Base-by-base conservation (phyloP, 2,329 filamentous ascomycete genomes). In the Chaetomium globosum region DNA sequence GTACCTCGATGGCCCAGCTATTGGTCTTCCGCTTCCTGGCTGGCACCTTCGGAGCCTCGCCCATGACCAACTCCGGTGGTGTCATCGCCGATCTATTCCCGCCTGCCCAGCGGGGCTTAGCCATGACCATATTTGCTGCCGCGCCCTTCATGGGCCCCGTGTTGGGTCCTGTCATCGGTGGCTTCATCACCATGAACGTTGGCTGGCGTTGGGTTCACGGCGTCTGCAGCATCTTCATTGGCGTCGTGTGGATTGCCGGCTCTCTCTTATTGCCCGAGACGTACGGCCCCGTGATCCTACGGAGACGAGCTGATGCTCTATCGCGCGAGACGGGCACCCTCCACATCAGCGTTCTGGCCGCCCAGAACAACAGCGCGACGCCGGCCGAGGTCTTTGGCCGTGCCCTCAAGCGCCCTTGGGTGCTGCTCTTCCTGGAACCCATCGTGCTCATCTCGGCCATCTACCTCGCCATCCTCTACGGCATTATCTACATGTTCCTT, bases 121-220 rank as follows among this genome's bases (percentile, higher is more conserved):
- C 88, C 0, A 83, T 87, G 69, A 83, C 85, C n/a, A 73, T 89
- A 31, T 92, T 90, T 71, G 85, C 87, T 2, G 81, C 86, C 13
- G 78, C 87, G 7, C 88, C 88, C 0, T 90, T 89, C 74, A 78
- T 91, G 64, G 88, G 88, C 1, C 87, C 89, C 0, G 83, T 79
- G 77, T 60, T 85, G 78, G 73, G 89, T 0, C 89, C 89, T 1
- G 86, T 91, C 54, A 83, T 84, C 9, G 86, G 87, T 66, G 88
- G 88, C 2, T 91, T 91, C 74, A 77, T 90, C 7, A 57, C 53
- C 31, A 36, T 43, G 26, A 53, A 33, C 3, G 28, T 48, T 9
- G 56, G 56, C 19, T 90, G 89, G 89, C 80, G 87, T 71, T 91
- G 89, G 89, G 84, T 91, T 21, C 82, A 87, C 76, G 87, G 87